Evolutionary conservation across 2,329 filamentous ascomycete genomes (phyloP), one percentile per base, ranked within the genome.

Genomic region (Chrysosporium keratinophilum): DNA sequence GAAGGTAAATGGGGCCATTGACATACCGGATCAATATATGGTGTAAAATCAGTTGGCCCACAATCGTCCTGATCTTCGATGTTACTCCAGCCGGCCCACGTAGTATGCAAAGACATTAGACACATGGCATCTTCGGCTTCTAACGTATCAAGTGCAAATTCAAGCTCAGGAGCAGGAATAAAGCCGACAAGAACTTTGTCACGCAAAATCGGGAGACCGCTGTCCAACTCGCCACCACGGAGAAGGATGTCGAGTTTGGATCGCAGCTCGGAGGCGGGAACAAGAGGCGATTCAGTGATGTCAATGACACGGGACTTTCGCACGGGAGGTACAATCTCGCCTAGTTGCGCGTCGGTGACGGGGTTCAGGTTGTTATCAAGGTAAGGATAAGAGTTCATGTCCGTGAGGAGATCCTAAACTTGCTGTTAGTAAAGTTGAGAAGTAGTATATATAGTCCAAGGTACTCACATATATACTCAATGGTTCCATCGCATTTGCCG

Each of bases 331-430:
- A 91, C 84, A 54, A 98, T 93, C 58, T 95, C 91, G 12, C 83
- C 86, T 0, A 98, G 78, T 52, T 94, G 86, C 0, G 86, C 84
- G 0, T 90, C 95, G 67, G 96, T 95, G 15, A 94, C 77, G 1
- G 91, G 90, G 61, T 94, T 89, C 57, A 90, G 81, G 68, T 96
- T 97, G 71, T 94, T 95, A 70, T 95, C 89, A n/a, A 98, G 79
- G 73, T 94, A 96, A 0, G 93, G 93, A 60, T 97, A 98, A 2
- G 88, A 86, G 69, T 98, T 97, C 85, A 98, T 91, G 66, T 93
- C 89, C 0, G 90, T 97, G 15, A 97, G 76, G 10, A 97, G 79
- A 65, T 97, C 93, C 81, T 87, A 62, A 5, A 33, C 2, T 35
- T 6, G 23, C 12, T 15, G 50, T 69, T 50, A 67, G 61, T 52